Conservation (phyloP, 2,329 filamentous ascomycete species). For the Neofusicoccum ribis region DNA sequence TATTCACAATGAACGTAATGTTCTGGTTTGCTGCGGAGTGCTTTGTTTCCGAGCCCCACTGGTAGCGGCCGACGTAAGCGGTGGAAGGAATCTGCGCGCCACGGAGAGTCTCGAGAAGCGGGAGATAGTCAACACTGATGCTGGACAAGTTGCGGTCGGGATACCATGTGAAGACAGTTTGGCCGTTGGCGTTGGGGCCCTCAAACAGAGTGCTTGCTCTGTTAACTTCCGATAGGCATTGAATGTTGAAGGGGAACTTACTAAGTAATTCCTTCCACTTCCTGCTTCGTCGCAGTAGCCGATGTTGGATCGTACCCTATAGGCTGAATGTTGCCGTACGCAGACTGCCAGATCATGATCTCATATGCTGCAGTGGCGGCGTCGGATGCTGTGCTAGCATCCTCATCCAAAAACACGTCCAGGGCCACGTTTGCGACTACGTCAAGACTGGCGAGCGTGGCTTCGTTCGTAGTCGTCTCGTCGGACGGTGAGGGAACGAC, state of each 20-base stretch:
- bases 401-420: conserved; percentile 20
- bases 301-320: conserved; percentile 9
- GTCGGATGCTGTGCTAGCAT: conserved; percentile 8
- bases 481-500: conserved; percentile 8
- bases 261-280: conserved; percentile 17
- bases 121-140: conserved; percentile 16
- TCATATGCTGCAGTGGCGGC: conserved; percentile 14
- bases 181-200: conserved; percentile 19
- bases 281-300: background rate
- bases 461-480: background rate
- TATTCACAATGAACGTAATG: conserved; percentile 17
- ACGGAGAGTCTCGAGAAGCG: conserved; percentile 16
- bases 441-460: conserved; percentile 12
- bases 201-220: conserved; percentile 11
- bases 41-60: conserved; percentile 21
- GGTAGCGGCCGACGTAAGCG: conserved; percentile 19
- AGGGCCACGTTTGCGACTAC: conserved; percentile 18
- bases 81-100: background rate
- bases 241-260: background rate
- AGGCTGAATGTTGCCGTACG: conserved; percentile 19
- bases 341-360: conserved; percentile 21
- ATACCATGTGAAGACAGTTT: conserved; percentile 20
- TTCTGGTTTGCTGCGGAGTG: conserved; percentile 15
- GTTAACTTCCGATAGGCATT: no score
- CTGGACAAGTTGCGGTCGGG: conserved; percentile 3